Evolutionary conservation across 2,329 filamentous ascomycete genomes (phyloP).

Genomic region (Neoscytalidium dimidiatum): DNA sequence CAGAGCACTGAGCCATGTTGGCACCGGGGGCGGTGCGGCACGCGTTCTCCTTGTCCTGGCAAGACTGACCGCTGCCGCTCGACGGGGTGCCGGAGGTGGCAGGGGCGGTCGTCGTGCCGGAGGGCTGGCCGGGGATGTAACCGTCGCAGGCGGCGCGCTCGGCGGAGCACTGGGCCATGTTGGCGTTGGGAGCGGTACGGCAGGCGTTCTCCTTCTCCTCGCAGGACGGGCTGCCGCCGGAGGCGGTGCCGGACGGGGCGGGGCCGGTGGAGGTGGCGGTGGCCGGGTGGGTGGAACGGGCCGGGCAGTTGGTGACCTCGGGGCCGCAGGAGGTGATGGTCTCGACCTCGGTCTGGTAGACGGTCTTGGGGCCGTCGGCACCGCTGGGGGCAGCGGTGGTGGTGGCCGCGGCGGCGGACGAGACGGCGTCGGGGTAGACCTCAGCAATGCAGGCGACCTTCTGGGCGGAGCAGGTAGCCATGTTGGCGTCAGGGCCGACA

Average conservation of each 20-base stretch:
- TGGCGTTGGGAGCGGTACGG: not conserved
- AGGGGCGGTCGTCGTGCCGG: not conserved
- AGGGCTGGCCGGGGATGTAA: conserved; percentile 2
- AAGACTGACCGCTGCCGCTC: not conserved
- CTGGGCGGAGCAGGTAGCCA: conserved; percentile 9
- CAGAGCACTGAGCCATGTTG: conserved; percentile 8
- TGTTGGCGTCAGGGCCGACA: conserved; percentile 6
- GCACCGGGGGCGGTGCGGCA: not conserved
- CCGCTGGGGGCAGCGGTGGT: not conserved
- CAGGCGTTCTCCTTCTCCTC: conserved; percentile 6
- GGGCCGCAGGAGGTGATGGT: conserved; percentile 21
- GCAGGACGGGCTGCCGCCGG: not conserved
- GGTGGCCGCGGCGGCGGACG: conserved; percentile 13
- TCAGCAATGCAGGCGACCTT: not conserved
- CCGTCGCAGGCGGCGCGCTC: conserved; percentile 2
- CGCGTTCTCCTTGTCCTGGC: conserved; percentile 9
- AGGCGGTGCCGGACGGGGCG: not conserved
- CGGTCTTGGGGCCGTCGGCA: conserved; percentile 15
- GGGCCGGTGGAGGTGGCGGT: not conserved
- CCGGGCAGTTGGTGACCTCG: conserved; percentile 24
- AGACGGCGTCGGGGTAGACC: not conserved
- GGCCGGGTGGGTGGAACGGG: conserved; percentile 14
- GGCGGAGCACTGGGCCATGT: conserved; percentile 3
- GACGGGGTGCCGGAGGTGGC: not conserved
- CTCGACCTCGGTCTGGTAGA: conserved; percentile 17